Evolutionary conservation across 371 early-diverging fungal genomes (phyloP), one percentile per base, ranked within the genome.

Genomic region (Fennellomyces sp.): DNA sequence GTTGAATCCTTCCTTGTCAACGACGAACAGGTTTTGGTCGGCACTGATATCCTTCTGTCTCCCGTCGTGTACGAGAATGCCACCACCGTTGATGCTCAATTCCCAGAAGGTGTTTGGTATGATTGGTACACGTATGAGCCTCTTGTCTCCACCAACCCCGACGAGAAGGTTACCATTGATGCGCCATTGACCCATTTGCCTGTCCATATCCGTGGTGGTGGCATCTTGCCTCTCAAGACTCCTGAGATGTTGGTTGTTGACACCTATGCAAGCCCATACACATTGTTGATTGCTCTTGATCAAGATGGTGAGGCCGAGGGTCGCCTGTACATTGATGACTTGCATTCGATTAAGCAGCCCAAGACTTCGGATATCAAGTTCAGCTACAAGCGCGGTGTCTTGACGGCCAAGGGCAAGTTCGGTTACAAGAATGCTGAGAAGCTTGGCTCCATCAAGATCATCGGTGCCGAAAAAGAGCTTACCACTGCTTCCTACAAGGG

Each of bases 61-160:
- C 90, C 90, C n/a, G 86, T 75, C 5, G 67, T 84, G 21, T 61
- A 68, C 2, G 70, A 73, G 41, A 66, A 71, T 15, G 73, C 68
- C 1, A 63, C 64, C 0, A 52, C 63, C 12, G 86, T 88, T 6
- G 60, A 72, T 1, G 86, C 76, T 1, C 70, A 77, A 52, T 82
- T 88, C 72, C 88, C 87, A 4, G 13, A 60, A 1, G 82, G 85
- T 13, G 54, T 68, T 1, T 87, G 87, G 87, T 87, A 87, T 56
- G 80, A 81, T 26, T 75, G 71, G 71, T 75, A 68, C 61, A 69
- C 58, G 25, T 52, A 61, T 31, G 63, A 65, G 17, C 29, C 49
- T 25, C 31, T 60, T 15, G 28, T 28, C 11, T 35, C 55, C 2
- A 38, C 60, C 27, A 11, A 52, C 47, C 41, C 26, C 36, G 63